Evolutionary conservation across 1,284 basidiomycete genomes (phyloP).

Genomic region (Irpex sp.): DNA sequence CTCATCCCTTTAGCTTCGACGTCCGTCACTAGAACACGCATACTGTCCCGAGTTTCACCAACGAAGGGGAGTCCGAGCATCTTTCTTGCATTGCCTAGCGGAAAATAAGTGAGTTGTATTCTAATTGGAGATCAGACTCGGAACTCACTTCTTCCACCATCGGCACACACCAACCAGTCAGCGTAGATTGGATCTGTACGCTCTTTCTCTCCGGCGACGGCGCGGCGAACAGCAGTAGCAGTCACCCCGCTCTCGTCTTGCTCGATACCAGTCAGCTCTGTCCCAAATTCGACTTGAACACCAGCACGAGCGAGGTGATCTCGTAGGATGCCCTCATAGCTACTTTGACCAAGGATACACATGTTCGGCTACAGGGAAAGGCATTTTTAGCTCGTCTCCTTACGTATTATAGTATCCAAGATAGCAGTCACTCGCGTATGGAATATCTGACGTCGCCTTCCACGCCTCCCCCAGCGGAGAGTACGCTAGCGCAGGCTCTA

Average conservation of each 20-base stretch:
- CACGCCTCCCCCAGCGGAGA: background rate
- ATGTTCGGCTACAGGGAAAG: background rate
- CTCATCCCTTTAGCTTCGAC: conserved; percentile 21
- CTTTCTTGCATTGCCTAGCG: conserved; percentile 22
- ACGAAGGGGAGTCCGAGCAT: conserved; percentile 23
- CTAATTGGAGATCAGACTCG: background rate
- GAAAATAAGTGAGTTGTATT: background rate
- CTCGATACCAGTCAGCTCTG: conserved; percentile 17
- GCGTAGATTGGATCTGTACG: conserved; percentile 4
- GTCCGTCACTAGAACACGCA: conserved; percentile 24
- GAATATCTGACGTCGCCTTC: background rate
- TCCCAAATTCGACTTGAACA: conserved; percentile 6
- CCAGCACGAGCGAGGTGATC: conserved; percentile 1
- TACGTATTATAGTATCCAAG: background rate
- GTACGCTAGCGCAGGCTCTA: background rate
- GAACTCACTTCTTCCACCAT: conserved; percentile 26
- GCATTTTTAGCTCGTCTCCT: background rate
- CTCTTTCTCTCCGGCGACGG: background rate
- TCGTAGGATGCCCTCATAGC: conserved; percentile 8
- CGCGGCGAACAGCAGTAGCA: background rate
- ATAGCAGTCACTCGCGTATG: background rate
- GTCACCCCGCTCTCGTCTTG: conserved; percentile 20
- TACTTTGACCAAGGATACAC: conserved; percentile 1
- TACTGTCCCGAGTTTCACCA: conserved; percentile 24
- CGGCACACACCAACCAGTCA: conserved; percentile 26